These are phyloP conservation scores for Corylus heterophylla DNA, from an alignment of 306 rosid genomes.

Conservation along the genomic window DNA sequence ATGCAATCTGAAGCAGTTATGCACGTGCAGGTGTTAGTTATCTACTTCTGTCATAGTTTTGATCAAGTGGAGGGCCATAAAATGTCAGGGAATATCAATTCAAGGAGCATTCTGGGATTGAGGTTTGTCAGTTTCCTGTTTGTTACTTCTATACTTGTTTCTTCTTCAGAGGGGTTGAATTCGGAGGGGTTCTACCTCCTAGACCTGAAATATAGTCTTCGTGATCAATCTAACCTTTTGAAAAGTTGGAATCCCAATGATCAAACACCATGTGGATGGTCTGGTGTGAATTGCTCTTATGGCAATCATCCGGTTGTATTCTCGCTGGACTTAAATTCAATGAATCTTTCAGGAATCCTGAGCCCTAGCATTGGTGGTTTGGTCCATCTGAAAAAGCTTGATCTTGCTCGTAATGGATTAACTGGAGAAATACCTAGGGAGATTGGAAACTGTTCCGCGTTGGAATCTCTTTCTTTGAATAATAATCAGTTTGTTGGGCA, in stretches of 20 bases:
- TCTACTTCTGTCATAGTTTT: slow-evolving; percentile 27
- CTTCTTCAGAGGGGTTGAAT: slow-evolving; percentile 66
- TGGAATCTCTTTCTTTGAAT: slow-evolving; percentile 59
- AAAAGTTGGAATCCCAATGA: slow-evolving; percentile 66
- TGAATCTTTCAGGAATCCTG: slow-evolving; percentile 70
- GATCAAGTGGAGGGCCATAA: slow-evolving; percentile 26
- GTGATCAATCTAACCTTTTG: slow-evolving; percentile 43
- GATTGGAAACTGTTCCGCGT: slow-evolving; percentile 64
- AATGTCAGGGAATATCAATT: slow-evolving; percentile 52
- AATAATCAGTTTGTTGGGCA: slow-evolving; percentile 64
- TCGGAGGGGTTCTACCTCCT: slow-evolving; percentile 67
- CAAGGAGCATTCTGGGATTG: slow-evolving; percentile 37
- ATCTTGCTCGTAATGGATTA: slow-evolving; percentile 56
- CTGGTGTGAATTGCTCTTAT: slow-evolving; percentile 63
- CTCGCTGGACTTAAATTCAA: slow-evolving; percentile 56
- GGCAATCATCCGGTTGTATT: slow-evolving; percentile 47
- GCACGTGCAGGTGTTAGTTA: slow-evolving; percentile 47
- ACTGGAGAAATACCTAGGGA: slow-evolving; percentile 67
- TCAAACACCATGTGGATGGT: slow-evolving; percentile 80
- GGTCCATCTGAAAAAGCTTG: slow-evolving; percentile 55
- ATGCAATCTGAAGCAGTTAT: slow-evolving; percentile 25
- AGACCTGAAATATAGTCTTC: slow-evolving; percentile 59
- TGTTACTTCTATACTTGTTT: slow-evolving; percentile 42
- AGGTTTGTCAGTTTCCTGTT: slow-evolving; percentile 49
- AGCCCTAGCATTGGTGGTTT: slow-evolving; percentile 59